Percentiles rank a stretch among this genome's conserved stretches.
Conservation (phyloP, 176 grass and related monocot species). For the Leersia perrieri region DNA sequence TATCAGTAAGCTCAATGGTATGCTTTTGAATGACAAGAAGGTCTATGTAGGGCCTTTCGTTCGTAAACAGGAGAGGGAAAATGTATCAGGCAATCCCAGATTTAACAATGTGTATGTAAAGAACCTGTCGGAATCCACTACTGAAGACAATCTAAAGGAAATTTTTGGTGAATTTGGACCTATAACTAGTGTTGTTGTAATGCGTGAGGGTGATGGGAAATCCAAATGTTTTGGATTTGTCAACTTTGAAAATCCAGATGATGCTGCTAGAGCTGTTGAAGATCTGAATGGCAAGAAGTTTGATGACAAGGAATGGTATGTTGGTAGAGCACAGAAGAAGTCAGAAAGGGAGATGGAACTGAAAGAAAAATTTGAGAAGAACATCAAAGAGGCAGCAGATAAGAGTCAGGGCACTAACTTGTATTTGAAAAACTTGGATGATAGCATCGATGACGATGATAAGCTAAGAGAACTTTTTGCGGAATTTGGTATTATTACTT, state of each 20-base stretch:
- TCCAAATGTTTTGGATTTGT: conserved; percentile 70
- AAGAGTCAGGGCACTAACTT: conserved; percentile 60
- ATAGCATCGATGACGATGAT: conserved; percentile 55
- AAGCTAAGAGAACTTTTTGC: conserved; percentile 58
- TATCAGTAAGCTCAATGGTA: conserved; percentile 70
- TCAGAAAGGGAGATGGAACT: conserved; percentile 60
- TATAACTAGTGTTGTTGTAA: conserved; percentile 64
- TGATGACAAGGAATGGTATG: conserved; percentile 69
- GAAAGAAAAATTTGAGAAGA: conserved; percentile 67
- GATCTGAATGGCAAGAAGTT: conserved; percentile 64
- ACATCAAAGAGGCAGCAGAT: conserved; percentile 52
- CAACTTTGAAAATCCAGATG: conserved; percentile 64
- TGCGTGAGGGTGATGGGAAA: conserved; percentile 62
- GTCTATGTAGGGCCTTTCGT: conserved; percentile 79
- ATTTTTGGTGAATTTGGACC: conserved; percentile 51
- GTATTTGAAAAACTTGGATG: conserved; percentile 70
- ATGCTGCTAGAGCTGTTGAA: conserved; percentile 53
- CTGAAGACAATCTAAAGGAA: conserved; percentile 48
- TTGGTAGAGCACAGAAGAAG: conserved; percentile 75
- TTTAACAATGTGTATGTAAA: conserved; percentile 77
- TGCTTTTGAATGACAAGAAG: conserved; percentile 72
- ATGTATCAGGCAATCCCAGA: conserved; percentile 41
- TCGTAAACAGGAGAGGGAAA: conserved; percentile 67
- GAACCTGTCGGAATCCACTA: conserved; percentile 55
- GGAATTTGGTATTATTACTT: conserved; percentile 56